Evolutionary conservation across 2,329 filamentous ascomycete species (phyloP), one percentile per base, ranked within the genome.

Genomic region (Botrytis medusae): DNA sequence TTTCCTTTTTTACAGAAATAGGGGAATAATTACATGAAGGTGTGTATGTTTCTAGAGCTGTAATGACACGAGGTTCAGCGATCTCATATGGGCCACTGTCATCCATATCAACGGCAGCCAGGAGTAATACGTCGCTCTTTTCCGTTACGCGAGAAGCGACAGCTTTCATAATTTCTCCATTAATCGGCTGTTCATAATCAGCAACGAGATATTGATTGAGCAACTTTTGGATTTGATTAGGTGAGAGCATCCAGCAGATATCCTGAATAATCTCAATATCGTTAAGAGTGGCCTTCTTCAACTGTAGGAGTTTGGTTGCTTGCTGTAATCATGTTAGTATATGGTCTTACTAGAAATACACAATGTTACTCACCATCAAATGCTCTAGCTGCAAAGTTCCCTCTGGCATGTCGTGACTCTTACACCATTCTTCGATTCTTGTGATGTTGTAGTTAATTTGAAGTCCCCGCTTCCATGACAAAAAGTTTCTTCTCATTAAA

Each of bases 371-470:
- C 84, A 94, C 92, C 96, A 99, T 99, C 78, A 99, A 85, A 86
- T 99, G 96, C 86, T 99, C 96, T 73, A 99, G 88, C 85, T 98
- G 95, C 71, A 99, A 88, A 44, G 95, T 99, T 72, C 96, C 96
- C 84, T 99, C 95, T 1, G 96, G 96, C 95, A 99, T 98, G 79
- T 98, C 96, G 82, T 99, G 97, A 81, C 95, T 97, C 90, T 99
- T 99, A 85, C 96, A 99, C 96, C 96, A 99, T 84, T 99, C 96
- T 83, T 99, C 96, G 76, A 99, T 99, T 73, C 96, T 90, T 37
- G 96, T 99, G 83, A 99, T 99, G 85, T 99, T 99, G 87, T 99
- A 99, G 85, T 99, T 99, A 85, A 99, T 99, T 84, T 99, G 96
- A 72, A 99, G 89, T 79, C 96, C 96, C 83, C 96, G 94, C 87